A percentile compares a stretch with the other conserved stretches of the same genome.
These are phyloP conservation scores for Entrophospora sp. DNA, from an alignment of 192 early-diverging fungal genomes.

Conservation along the genomic window DNA sequence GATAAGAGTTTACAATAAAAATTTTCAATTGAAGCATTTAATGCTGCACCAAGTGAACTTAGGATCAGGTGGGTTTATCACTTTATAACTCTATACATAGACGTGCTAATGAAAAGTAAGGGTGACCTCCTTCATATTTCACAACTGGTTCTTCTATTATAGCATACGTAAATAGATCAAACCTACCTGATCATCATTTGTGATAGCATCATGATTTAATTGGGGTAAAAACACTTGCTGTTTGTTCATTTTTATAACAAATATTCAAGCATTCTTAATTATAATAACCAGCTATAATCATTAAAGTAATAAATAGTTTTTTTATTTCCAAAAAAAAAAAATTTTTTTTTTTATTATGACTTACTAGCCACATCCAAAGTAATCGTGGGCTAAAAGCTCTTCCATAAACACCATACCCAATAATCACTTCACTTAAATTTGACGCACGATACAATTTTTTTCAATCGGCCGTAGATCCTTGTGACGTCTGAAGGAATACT, in stretches of 20 bases:
- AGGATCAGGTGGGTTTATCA: slow-evolving; percentile 84
- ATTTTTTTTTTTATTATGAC: slow-evolving; percentile 16
- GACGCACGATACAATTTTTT: slow-evolving; percentile 87
- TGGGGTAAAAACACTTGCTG: slow-evolving; percentile 84
- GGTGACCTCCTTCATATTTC: slow-evolving; percentile 90
- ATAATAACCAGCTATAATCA: no score
- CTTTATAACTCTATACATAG: slow-evolving; percentile 95
- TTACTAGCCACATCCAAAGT: slow-evolving; percentile 92
- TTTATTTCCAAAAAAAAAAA: background rate
- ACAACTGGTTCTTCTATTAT: slow-evolving; percentile 78
- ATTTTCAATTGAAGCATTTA: slow-evolving; percentile 63
- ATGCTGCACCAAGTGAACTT: slow-evolving; percentile 69
- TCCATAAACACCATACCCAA: slow-evolving; percentile 98
- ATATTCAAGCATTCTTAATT: slow-evolving; percentile 66
- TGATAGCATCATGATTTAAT: slow-evolving; percentile 73
- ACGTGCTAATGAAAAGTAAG: slow-evolving; percentile 82
- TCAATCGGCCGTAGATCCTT: slow-evolving; percentile 95
- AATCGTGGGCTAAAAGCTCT: slow-evolving; percentile 87
- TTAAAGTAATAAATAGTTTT: background rate
- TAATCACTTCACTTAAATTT: slow-evolving; percentile 77
- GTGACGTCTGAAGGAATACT: slow-evolving; percentile 92
- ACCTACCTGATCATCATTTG: slow-evolving; percentile 49
- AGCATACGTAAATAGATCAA: slow-evolving; percentile 57
- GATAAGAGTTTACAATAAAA: no score
- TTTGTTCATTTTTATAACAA: slow-evolving; percentile 97